Base-by-base conservation (phyloP, 192 early-diverging fungal genomes). In the Dissophora globulifera region DNA sequence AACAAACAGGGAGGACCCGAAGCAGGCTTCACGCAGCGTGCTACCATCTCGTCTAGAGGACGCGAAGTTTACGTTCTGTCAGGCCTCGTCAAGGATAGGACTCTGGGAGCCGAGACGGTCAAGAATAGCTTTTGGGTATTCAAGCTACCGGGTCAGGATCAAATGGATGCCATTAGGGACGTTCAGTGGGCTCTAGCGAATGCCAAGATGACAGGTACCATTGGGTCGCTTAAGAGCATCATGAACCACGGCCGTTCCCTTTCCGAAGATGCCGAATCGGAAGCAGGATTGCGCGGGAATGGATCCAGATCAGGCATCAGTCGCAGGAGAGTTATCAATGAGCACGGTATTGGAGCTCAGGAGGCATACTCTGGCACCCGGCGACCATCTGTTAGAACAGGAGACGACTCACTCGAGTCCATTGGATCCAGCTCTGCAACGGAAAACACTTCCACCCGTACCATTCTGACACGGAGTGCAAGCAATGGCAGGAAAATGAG, bases 41-140 rank as follows among this genome's bases (percentile, higher is more conserved):
- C 93, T 16, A 94, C 95, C 22, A 89, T 96, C 12, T 94, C 96
- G 74, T 40, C 78, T 0, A 83, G 87, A 26, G 80, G 87, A 26
- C 87, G 93, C 15, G 96, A 98, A 79, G 82, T 98, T 20, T 95
- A 93, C 75, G 91, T 97, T 29, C 81, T 98, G 3, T 86, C 84
- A 27, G 94, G 94, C 0, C 58, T 94, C 26, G 86, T 87, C 49
- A 83, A 84, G 25, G 90, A 91, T 48, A 69, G 62, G 31, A 59
- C 74, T 22, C 54, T 78, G 11, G 87, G 86, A 41, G 70, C 79
- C 17, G 90, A 91, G 52, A 81, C 69, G 5, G 85, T 92, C 25
- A 93, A 90, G 60, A 95, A 92, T 63, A 80, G 80, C 16, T 90
- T 95, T 48, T 95, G 93, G 93, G 84, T 91, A 0, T 95, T 94